Percentiles rank a stretch among this genome's conserved stretches.
phyloP scores from a whole-genome alignment of 495 filamentous ascomycete genomes.

The Hyaloscypha bicolor region DNA sequence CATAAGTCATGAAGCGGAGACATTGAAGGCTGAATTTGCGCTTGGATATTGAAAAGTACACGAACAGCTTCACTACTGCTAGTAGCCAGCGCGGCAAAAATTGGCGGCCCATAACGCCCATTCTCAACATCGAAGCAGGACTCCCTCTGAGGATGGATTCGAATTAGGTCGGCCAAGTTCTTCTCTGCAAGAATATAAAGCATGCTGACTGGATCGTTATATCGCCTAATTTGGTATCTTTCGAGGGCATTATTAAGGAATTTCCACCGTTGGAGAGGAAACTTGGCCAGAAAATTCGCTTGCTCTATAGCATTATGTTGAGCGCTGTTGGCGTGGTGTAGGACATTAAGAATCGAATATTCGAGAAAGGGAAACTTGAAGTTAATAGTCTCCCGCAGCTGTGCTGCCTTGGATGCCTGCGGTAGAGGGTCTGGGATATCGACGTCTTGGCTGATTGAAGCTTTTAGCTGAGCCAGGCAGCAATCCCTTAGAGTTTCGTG shows the following conservation, averaged over 20 bases:
- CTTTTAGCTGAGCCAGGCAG: conserved; percentile 34
- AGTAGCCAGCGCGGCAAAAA: conserved; percentile 47
- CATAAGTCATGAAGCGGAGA: conserved; percentile 19
- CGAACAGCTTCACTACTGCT: conserved; percentile 30
- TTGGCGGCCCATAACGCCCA: conserved; percentile 44
- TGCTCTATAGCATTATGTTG: conserved; percentile 44
- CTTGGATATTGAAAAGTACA: conserved; percentile 28
- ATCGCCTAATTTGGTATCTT: conserved; percentile 31
- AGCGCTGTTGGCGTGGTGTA: conserved; percentile 45
- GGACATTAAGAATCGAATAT: conserved; percentile 46
- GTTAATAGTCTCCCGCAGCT: conserved; percentile 29
- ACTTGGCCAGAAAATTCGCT: conserved; percentile 38
- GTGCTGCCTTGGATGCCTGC: conserved; percentile 27
- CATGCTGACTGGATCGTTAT: conserved; percentile 40
- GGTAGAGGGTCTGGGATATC: conserved; percentile 32
- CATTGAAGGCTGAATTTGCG: conserved; percentile 7
- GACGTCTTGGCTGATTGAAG: conserved; percentile 24
- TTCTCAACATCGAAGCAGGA: conserved; percentile 35
- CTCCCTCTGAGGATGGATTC: conserved; percentile 20
- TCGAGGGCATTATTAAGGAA: conserved; percentile 42
- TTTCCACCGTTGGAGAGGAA: conserved; percentile 42
- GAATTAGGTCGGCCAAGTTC: conserved; percentile 43
- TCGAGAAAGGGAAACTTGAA: conserved; percentile 45
- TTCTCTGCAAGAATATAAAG: conserved; percentile 52
- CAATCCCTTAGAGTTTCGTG: conserved; percentile 42